phyloP scores from a whole-genome alignment of 148 eudicot species.

The Persicaria maculosa region DNA sequence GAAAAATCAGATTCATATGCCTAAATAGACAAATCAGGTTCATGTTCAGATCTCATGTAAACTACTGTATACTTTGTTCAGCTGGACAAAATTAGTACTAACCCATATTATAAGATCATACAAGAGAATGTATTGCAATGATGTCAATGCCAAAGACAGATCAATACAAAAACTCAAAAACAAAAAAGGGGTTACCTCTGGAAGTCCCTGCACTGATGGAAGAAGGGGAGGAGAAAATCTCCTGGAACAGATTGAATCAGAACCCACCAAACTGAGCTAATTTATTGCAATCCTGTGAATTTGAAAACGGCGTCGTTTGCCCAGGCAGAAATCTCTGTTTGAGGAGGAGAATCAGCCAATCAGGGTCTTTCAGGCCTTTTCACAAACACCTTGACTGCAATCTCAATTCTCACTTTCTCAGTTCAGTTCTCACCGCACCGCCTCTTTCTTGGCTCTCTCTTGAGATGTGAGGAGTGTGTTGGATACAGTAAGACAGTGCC shows the following conservation, averaged over 20 bases:
- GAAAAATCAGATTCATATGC: background rate
- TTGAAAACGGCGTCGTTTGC: background rate
- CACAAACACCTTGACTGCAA: background rate
- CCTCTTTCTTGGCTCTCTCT: background rate
- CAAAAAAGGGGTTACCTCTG: background rate
- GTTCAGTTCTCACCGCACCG: background rate
- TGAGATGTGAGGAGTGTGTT: background rate
- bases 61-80: background rate
- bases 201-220: background rate
- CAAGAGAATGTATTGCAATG: background rate
- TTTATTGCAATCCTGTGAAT: background rate
- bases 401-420: background rate
- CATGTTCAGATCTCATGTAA: background rate
- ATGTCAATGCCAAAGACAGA: background rate
- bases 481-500: background rate
- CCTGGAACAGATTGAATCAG: conserved; percentile 3
- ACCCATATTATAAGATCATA: background rate
- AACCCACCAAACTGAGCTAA: conserved; percentile 4
- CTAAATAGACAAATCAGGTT: no score
- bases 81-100: no score
- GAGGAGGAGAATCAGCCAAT: background rate
- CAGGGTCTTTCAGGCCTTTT: conserved; percentile 1
- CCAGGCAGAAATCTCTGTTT: background rate
- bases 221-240: background rate
- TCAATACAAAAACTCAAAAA: background rate